A percentile compares a stretch with the other conserved stretches of the same genome.
Evolutionary conservation across 805 yeast species (phyloP).

Genomic region (Zygosaccharomyces lentus): DNA sequence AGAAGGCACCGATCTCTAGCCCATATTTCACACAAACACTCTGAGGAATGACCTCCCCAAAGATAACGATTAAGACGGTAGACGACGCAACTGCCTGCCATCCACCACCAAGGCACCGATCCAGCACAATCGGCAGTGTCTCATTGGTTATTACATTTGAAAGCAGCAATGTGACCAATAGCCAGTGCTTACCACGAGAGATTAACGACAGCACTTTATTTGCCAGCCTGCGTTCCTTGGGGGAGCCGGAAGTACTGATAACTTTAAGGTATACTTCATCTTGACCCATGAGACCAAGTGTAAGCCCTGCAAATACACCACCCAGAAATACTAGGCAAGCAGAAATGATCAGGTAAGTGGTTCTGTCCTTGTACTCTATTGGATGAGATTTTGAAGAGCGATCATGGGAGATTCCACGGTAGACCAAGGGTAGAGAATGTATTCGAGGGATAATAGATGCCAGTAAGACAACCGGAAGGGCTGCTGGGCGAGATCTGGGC

Average conservation of each 20-base stretch:
- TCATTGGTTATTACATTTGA: slow-evolving; percentile 92
- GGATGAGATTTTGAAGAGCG: background rate
- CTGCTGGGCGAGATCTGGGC: slow-evolving; percentile 1
- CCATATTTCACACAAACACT: slow-evolving; percentile 91
- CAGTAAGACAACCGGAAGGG: background rate
- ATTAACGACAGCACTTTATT: slow-evolving; percentile 65
- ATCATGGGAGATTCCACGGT: background rate
- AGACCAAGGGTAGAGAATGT: slow-evolving; percentile 4
- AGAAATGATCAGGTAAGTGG: slow-evolving; percentile 50
- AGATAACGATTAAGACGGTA: slow-evolving; percentile 87
- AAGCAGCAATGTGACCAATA: slow-evolving; percentile 78
- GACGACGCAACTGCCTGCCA: slow-evolving; percentile 94
- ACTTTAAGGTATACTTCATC: slow-evolving; percentile 94
- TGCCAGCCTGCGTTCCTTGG: slow-evolving; percentile 63
- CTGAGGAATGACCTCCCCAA: slow-evolving; percentile 97
- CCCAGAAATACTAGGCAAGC: slow-evolving; percentile 65
- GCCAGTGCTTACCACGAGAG: slow-evolving; percentile 91
- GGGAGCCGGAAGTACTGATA: slow-evolving; percentile 80
- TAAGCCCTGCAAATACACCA: slow-evolving; percentile 89
- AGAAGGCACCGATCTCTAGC: slow-evolving; percentile 80
- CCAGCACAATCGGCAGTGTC: slow-evolving; percentile 89
- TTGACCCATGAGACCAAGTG: slow-evolving; percentile 97
- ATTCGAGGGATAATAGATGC: slow-evolving; percentile 4
- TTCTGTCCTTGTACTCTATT: slow-evolving; percentile 33
- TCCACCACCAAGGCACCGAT: slow-evolving; percentile 92